Evolutionary conservation across 805 yeast genomes (phyloP).

Genomic region (Kodamaea hsintzibuensis): DNA sequence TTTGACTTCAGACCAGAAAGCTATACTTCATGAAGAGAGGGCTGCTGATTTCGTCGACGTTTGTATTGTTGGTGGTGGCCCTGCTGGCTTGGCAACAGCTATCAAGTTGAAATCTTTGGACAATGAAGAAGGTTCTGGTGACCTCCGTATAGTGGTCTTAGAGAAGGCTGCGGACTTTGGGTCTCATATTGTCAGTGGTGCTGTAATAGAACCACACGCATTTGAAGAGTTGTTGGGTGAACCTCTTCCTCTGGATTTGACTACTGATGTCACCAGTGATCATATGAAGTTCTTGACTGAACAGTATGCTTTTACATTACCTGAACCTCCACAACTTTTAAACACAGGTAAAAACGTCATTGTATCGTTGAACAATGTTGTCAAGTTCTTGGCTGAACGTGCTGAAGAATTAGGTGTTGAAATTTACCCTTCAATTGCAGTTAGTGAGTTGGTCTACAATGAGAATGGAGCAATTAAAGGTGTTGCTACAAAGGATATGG

Average conservation of each 20-base stretch:
- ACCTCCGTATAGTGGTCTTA: slow-evolving; percentile 79
- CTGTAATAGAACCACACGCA: slow-evolving; percentile 89
- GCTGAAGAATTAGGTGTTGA: slow-evolving; percentile 96
- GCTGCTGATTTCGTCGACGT: slow-evolving; percentile 89
- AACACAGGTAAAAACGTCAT: slow-evolving; percentile 83
- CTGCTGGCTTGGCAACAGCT: slow-evolving; percentile 95
- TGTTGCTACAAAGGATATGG: slow-evolving; percentile 93
- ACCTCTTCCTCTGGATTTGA: slow-evolving; percentile 76
- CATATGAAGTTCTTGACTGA: slow-evolving; percentile 69
- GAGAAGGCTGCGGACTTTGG: slow-evolving; percentile 96
- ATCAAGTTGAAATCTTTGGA: slow-evolving; percentile 86
- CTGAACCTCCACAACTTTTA: slow-evolving; percentile 90
- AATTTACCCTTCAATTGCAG: slow-evolving; percentile 87
- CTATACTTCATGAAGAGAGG: slow-evolving; percentile 50
- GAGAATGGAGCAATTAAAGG: slow-evolving; percentile 70
- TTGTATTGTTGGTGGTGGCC: slow-evolving; percentile 96
- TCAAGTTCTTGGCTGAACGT: slow-evolving; percentile 75
- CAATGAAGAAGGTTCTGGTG: slow-evolving; percentile 59
- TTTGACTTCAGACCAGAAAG: slow-evolving; percentile 5
- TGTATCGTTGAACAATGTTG: slow-evolving; percentile 79
- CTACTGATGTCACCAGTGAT: slow-evolving; percentile 74
- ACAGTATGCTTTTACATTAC: slow-evolving; percentile 65
- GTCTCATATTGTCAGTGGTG: slow-evolving; percentile 89
- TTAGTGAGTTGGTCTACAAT: slow-evolving; percentile 67
- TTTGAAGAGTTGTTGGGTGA: slow-evolving; percentile 78